Conservation (phyloP, 352 stramenopile genomes). For the Phytophthora hybrid region DNA sequence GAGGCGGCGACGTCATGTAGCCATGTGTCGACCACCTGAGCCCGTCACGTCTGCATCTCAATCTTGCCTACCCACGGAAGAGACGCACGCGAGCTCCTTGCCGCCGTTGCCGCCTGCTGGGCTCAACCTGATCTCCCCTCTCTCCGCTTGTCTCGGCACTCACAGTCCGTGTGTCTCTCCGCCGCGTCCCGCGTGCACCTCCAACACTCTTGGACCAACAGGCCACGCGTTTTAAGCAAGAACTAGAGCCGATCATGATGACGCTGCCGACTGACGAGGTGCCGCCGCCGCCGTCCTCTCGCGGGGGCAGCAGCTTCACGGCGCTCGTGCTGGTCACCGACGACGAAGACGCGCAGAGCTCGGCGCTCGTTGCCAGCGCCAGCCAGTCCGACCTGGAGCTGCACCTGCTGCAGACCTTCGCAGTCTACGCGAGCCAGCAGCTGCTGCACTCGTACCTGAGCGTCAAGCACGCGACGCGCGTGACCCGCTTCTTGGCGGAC, state of each 20-base stretch:
- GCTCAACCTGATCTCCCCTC: too few species aligned
- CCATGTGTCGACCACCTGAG: constrained; percentile 28
- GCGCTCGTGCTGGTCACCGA: constrained; percentile 22
- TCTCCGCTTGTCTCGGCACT: neutral
- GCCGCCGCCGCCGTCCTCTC: constrained; percentile 28
- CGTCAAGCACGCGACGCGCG: constrained; percentile 59
- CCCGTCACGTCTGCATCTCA: constrained; percentile 18
- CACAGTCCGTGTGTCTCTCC: constrained; percentile 7
- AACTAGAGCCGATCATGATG: constrained; percentile 26
- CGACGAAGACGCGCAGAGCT: neutral
- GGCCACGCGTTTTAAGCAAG: neutral
- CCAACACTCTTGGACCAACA: too few species aligned
- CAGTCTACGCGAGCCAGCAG: constrained; percentile 44
- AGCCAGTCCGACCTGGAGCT: constrained; percentile 66
- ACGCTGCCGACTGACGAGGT: constrained; percentile 39
- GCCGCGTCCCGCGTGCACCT: neutral
- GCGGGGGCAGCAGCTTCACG: constrained; percentile 29
- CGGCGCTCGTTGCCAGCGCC: constrained; percentile 11
- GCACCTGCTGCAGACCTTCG: constrained; percentile 65
- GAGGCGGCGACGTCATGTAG: constrained; percentile 18
- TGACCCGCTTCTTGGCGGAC: constrained; percentile 55
- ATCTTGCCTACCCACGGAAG: constrained; percentile 20
- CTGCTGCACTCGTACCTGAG: constrained; percentile 53
- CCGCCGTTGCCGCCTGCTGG: neutral
- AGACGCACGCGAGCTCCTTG: constrained; percentile 7